Percentiles rank a stretch among this genome's conserved stretches.
These are phyloP conservation scores for Cinnamomum chago DNA, from an alignment of 164 flowering plant genomes.

Conservation along the genomic window DNA sequence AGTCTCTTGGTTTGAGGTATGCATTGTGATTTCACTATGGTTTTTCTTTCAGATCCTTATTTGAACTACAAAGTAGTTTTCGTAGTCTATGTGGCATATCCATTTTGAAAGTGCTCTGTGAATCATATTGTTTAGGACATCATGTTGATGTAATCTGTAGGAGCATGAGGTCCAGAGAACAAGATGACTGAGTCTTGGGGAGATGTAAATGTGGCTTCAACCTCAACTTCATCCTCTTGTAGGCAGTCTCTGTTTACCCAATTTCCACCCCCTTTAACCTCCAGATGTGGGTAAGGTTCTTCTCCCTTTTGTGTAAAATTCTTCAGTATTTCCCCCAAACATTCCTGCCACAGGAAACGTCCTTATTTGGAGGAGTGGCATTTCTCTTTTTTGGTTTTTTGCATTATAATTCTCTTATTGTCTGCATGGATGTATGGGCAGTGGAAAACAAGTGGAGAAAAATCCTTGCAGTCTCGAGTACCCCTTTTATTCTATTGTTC, in stretches of 20 bases:
- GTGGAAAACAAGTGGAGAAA: too few species aligned
- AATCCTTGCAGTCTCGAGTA: neutral
- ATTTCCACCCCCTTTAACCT: slow-evolving; percentile 8
- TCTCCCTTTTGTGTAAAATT: neutral
- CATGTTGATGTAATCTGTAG: slow-evolving; percentile 1
- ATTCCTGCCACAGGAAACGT: neutral
- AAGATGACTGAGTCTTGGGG: slow-evolving; percentile 19
- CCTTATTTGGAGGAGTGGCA: neutral
- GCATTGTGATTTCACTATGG: neutral
- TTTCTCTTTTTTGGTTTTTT: neutral
- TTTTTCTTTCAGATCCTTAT: neutral
- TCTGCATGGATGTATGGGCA: too few species aligned
- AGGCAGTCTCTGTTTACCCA: slow-evolving; percentile 14
- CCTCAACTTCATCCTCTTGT: slow-evolving; percentile 4
- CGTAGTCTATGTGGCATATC: neutral
- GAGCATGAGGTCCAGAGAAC: slow-evolving; percentile 22
- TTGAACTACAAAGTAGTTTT: neutral
- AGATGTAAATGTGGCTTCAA: slow-evolving; percentile 19
- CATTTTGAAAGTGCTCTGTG: neutral
- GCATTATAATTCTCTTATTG: neutral
- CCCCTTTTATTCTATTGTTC: neutral
- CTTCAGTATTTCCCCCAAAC: neutral
- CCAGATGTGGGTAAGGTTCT: slow-evolving; percentile 15
- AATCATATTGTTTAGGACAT: neutral
- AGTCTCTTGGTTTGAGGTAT: neutral